Conservation (phyloP, 2,329 filamentous ascomycete species). For the Diaporthe vexans region DNA sequence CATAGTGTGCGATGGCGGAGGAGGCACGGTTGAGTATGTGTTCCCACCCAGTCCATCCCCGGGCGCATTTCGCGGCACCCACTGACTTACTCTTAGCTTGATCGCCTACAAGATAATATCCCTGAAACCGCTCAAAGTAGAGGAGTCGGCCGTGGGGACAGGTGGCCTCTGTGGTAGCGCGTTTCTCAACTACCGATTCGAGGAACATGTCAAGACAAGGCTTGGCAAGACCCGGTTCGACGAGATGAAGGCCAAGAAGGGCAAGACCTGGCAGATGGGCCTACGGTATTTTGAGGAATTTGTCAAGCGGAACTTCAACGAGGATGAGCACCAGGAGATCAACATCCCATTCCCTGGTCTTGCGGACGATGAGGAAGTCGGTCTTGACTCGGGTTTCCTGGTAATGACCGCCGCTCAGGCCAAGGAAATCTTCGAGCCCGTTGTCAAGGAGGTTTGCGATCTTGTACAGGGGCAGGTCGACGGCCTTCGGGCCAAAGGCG, state of each 20-base stretch:
- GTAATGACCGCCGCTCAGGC: conserved; percentile 78
- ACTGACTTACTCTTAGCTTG: conserved; percentile 58
- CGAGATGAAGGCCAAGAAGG: conserved; percentile 83
- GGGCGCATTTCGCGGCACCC: background rate
- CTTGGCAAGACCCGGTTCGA: conserved; percentile 78
- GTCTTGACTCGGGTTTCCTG: conserved; percentile 82
- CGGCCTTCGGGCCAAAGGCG: conserved; percentile 71
- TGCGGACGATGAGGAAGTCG: conserved; percentile 81
- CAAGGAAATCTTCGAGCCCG: conserved; percentile 81
- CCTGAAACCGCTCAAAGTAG: conserved; percentile 77
- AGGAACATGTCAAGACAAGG: conserved; percentile 79
- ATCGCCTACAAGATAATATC: conserved; percentile 88
- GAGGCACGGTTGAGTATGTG: conserved; percentile 77
- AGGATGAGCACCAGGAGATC: conserved; percentile 82
- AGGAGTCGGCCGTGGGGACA: conserved; percentile 84
- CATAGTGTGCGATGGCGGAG: conserved; percentile 73
- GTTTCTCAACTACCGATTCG: conserved; percentile 85
- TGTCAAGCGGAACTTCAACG: conserved; percentile 86
- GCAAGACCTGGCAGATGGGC: conserved; percentile 85
- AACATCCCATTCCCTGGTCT: conserved; percentile 85
- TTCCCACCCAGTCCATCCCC: background rate
- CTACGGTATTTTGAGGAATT: conserved; percentile 87
- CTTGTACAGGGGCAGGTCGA: conserved; percentile 78
- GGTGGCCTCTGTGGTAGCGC: conserved; percentile 84
- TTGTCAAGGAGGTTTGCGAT: conserved; percentile 78